These are phyloP conservation scores for Rubia yunnanensis DNA, from an alignment of 257 asterid species.

Conservation along the genomic window DNA sequence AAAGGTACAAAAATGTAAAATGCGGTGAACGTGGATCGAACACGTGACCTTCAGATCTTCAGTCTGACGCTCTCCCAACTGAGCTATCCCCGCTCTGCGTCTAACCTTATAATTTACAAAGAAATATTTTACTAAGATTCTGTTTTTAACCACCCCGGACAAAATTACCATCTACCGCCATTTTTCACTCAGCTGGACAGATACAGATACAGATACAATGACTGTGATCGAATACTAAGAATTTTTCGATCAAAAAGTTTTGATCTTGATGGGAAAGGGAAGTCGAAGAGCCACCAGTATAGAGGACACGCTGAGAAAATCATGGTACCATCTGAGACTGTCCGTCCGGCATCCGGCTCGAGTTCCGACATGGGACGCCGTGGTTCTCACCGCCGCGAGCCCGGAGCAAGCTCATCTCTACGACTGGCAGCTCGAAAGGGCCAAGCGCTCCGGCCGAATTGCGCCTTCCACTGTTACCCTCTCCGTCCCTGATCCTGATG, in stretches of 20 bases:
- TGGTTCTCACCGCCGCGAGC: conserved; percentile 90
- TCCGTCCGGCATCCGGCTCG: conserved; percentile 76
- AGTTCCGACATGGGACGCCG: conserved; percentile 87
- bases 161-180: neutral
- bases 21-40: conserved; percentile 99
- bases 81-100: conserved; percentile 70
- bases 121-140: too few species aligned
- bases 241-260: neutral
- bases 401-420: conserved; percentile 92
- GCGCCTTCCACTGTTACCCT: conserved; percentile 65
- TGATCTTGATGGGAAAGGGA: conserved; percentile 2
- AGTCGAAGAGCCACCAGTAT: conserved; percentile 39
- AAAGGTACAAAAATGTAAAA: too few species aligned
- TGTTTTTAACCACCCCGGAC: neutral
- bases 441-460: conserved; percentile 82
- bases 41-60: conserved; percentile 80
- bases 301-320: conserved; percentile 44
- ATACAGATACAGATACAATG: neutral
- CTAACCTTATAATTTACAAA: too few species aligned
- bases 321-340: conserved; percentile 80
- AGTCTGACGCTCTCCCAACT: conserved; percentile 98
- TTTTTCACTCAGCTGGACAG: neutral
- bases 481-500: conserved; percentile 83
- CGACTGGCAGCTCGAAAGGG: conserved; percentile 79
- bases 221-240: neutral